Percentiles rank a stretch among this genome's conserved stretches.
These are phyloP conservation scores for Aspergillus sp. DNA, from an alignment of 2,329 filamentous ascomycete species.

Conservation along the genomic window DNA sequence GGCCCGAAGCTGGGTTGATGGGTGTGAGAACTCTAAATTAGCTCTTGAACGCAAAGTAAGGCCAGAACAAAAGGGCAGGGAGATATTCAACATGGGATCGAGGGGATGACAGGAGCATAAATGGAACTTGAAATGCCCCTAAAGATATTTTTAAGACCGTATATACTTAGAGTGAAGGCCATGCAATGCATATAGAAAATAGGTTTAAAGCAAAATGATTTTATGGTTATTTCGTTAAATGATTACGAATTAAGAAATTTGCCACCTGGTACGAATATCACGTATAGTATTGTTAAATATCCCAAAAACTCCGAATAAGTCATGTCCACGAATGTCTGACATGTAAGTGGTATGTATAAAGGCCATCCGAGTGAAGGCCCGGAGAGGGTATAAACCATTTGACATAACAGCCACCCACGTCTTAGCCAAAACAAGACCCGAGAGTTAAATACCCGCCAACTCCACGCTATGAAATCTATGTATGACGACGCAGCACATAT, in stretches of 20 bases:
- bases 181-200: background rate
- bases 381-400: background rate
- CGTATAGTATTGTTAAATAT: background rate
- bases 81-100: constrained; percentile 10
- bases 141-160: background rate
- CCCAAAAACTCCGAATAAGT: background rate
- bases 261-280: constrained; percentile 1
- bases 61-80: background rate
- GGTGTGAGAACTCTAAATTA: background rate
- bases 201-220: background rate
- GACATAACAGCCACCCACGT: background rate
- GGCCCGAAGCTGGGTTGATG: background rate
- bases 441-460: constrained; percentile 23
- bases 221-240: background rate
- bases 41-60: background rate
- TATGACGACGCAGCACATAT: constrained; percentile 4
- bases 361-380: background rate
- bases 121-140: background rate
- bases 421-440: background rate
- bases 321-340: background rate
- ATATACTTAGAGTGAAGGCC: background rate
- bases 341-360: background rate
- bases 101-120: background rate
- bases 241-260: background rate
- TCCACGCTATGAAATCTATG: constrained; percentile 29